Conservation (phyloP, 2,329 filamentous ascomycete genomes). For the Colletotrichum echinochloae region DNA sequence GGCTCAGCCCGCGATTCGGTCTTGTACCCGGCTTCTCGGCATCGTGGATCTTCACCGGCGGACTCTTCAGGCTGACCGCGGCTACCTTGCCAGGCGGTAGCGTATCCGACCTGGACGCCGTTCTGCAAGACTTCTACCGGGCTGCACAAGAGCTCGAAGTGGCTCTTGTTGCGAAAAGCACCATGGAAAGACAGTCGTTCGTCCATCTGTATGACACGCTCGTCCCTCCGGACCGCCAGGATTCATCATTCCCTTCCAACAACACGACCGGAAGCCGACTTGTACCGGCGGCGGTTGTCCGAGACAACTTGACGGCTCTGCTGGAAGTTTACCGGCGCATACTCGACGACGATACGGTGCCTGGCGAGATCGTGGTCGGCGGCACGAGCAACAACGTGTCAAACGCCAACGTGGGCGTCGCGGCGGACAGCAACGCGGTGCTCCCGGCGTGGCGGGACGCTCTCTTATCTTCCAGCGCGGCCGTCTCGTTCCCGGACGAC, state of each 20-base stretch:
- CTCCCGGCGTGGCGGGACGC: conserved; percentile 60
- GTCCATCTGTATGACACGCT: background rate
- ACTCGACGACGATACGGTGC: background rate
- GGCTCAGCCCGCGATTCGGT: background rate
- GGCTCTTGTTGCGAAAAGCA: no score
- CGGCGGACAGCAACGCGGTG: conserved; percentile 48
- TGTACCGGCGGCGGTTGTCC: background rate
- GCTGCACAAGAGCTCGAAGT: no score
- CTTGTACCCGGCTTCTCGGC: background rate
- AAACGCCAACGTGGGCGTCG: background rate
- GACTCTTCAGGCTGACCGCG: background rate
- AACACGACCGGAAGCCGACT: background rate
- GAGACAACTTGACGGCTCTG: background rate
- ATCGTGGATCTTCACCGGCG: background rate
- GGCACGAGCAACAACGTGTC: background rate
- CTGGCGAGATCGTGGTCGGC: background rate
- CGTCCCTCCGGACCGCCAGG: background rate
- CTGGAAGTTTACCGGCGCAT: background rate
- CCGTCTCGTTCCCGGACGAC: conserved; percentile 48
- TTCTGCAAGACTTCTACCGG: no score
- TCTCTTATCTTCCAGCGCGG: conserved; percentile 45
- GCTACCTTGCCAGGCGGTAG: background rate
- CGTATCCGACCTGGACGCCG: background rate
- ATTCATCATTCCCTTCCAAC: background rate
- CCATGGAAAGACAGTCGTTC: no score